Evolutionary conservation across 1,284 basidiomycete genomes (phyloP), one percentile per base, ranked within the genome.

Genomic region (Anthracocystis panici-leucophaei): DNA sequence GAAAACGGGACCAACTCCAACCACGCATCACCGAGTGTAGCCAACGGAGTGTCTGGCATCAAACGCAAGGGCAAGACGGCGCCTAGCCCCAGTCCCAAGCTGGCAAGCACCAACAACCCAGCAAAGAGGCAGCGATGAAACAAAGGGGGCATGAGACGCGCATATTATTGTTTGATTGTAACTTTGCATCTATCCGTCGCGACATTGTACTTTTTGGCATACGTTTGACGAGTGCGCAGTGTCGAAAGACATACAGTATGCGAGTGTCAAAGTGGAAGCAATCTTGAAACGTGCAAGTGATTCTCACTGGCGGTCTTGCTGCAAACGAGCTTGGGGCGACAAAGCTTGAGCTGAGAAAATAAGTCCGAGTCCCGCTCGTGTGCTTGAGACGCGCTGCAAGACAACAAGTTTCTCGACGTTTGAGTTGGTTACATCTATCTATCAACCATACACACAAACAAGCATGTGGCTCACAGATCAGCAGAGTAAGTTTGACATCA

Each of bases 381-480:
- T 49, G 48, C 27, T n/a, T 9, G 25, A 18, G 9, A 49, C 48
- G 48, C 48, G 48, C 29, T 49, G 29, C 27, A 49, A 49, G 31
- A 29, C 48, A 31, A 48, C 25, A 46, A 27, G 21, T 45, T 31
- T 50, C 9, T 33, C 33, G 46, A n/a, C 29, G 27, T 50, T 38
- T 38, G 35, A 38, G 31, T 9, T n/a, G n/a, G n/a, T n/a, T n/a
- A n/a, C n/a, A n/a, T 40, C 23, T 11, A 20, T 27, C 27, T 10
- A 14, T 33, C 25, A n/a, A 35, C 9, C 49, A 27, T 10, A 48
- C 41, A 48, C 41, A 41, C 57, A 65, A 31, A 49, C n/a, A 3
- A 33, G 2, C 31, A 84, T 84, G 82, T 84, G 83, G 83, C 78
- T 84, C 53, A 82, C 82, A 67, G 83, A 84, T 67, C 83, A 84